phyloP scores from a whole-genome alignment of 805 yeast species.

The Wickerhamomyces xylosicus region DNA sequence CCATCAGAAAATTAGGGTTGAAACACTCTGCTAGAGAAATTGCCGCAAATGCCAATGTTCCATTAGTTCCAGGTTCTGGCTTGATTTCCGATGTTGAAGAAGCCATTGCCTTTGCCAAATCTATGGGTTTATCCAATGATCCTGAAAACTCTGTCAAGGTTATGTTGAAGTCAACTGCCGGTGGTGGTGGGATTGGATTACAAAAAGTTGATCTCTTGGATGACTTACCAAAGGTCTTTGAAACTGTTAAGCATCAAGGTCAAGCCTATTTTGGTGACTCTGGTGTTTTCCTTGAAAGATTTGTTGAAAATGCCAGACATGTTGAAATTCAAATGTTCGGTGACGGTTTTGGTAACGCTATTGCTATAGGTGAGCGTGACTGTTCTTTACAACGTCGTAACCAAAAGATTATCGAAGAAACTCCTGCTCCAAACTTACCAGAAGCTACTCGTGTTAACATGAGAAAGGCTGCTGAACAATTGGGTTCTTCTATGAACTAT shows the following conservation, averaged over 20 bases:
- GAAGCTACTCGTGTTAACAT: slow-evolving; percentile 62
- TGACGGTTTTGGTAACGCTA: slow-evolving; percentile 88
- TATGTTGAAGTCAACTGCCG: slow-evolving; percentile 96
- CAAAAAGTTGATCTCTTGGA: slow-evolving; percentile 81
- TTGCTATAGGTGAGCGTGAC: slow-evolving; percentile 94
- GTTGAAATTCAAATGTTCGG: slow-evolving; percentile 96
- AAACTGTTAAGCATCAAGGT: slow-evolving; percentile 91
- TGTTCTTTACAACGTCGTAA: slow-evolving; percentile 96
- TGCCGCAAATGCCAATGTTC: slow-evolving; percentile 86
- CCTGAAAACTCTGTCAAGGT: slow-evolving; percentile 57
- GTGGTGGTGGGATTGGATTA: slow-evolving; percentile 98
- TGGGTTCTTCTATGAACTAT: slow-evolving; percentile 77
- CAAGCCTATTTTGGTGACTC: slow-evolving; percentile 87
- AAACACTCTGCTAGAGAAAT: slow-evolving; percentile 96
- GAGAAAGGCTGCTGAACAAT: slow-evolving; percentile 76
- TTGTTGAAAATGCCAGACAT: slow-evolving; percentile 91
- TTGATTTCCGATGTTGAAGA: slow-evolving; percentile 61
- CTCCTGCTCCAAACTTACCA: slow-evolving; percentile 94
- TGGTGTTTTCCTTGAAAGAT: slow-evolving; percentile 91
- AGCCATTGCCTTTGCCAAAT: slow-evolving; percentile 65
- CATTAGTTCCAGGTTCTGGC: slow-evolving; percentile 96
- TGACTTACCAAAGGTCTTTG: slow-evolving; percentile 79
- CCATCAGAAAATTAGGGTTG: slow-evolving; percentile 82
- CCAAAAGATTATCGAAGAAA: slow-evolving; percentile 93
- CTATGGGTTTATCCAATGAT: slow-evolving; percentile 34